A percentile compares a stretch with the other conserved stretches of the same genome.
phyloP scores from a whole-genome alignment of 1,139 yeast species.

The Saccharomycopsis hybrid region DNA sequence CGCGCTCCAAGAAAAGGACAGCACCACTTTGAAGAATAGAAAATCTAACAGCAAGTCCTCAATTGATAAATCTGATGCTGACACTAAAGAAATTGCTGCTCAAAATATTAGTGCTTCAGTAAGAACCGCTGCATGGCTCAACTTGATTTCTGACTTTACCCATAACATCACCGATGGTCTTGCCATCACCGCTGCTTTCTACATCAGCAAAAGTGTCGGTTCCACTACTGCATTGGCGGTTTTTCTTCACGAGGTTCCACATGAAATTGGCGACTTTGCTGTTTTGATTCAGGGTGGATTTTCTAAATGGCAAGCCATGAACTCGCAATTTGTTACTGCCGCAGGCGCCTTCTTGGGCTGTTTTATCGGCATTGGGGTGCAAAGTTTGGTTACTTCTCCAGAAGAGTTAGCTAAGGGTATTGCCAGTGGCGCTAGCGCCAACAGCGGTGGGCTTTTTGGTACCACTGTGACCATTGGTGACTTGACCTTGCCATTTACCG shows the following conservation, averaged over 20 bases:
- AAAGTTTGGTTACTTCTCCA: conserved; percentile 28
- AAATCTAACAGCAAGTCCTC: background rate
- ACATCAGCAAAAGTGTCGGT: conserved; percentile 49
- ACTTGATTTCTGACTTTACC: conserved; percentile 56
- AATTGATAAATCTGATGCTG: background rate
- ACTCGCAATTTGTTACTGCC: conserved; percentile 56
- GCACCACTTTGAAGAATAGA: conserved; percentile 19
- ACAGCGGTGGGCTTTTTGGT: conserved; percentile 37
- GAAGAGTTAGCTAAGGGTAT: conserved; percentile 22
- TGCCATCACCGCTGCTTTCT: conserved; percentile 61
- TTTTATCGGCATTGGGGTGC: conserved; percentile 48
- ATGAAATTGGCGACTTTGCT: conserved; percentile 70
- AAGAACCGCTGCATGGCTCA: conserved; percentile 50
- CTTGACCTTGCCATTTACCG: conserved; percentile 58
- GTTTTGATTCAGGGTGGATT: conserved; percentile 59
- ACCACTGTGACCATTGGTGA: conserved; percentile 44
- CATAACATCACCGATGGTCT: conserved; percentile 70
- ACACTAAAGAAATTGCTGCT: background rate
- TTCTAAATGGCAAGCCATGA: conserved; percentile 53
- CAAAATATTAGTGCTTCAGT: conserved; percentile 27
- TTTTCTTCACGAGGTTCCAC: conserved; percentile 68
- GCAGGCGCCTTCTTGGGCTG: conserved; percentile 61
- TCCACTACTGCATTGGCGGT: conserved; percentile 61
- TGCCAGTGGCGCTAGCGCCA: conserved; percentile 2
- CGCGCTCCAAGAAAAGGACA: conserved; percentile 21